These are phyloP conservation scores for Aspergillus leporis DNA, from an alignment of 495 filamentous ascomycete genomes.

Conservation along the genomic window DNA sequence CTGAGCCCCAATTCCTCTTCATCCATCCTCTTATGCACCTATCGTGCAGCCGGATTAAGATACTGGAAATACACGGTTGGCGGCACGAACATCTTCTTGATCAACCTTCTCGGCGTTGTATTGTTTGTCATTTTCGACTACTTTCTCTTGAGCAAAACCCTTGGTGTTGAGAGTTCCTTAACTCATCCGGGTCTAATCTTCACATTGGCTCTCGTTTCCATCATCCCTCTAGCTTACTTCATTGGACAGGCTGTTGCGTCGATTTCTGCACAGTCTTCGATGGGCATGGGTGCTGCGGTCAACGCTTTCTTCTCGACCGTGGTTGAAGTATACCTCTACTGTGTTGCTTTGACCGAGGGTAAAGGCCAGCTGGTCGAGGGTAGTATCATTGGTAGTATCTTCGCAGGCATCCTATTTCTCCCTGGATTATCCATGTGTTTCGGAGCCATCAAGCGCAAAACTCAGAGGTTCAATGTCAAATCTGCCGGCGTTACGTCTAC, in stretches of 20 bases:
- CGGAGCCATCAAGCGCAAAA: constrained; percentile 95
- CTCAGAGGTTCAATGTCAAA: constrained; percentile 96
- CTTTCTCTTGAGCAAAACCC: constrained; percentile 64
- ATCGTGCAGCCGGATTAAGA: constrained; percentile 87
- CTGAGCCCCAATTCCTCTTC: constrained; percentile 67
- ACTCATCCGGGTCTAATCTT: constrained; percentile 86
- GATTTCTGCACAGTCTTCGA: constrained; percentile 97
- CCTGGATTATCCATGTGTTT: constrained; percentile 99
- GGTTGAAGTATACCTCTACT: constrained; percentile 98
- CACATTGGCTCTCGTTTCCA: constrained; percentile 78
- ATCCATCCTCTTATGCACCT: constrained; percentile 93
- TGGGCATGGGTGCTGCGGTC: constrained; percentile 97
- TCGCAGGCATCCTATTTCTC: constrained; percentile 93
- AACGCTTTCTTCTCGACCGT: constrained; percentile 99
- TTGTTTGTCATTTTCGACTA: constrained; percentile 93
- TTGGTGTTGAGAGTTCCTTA: constrained; percentile 68
- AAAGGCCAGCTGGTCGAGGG: constrained; percentile 94
- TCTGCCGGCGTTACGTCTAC: constrained; percentile 97
- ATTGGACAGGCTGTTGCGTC: constrained; percentile 99
- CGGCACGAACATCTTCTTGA: constrained; percentile 97
- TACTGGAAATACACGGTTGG: constrained; percentile 99
- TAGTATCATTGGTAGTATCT: constrained; percentile 95
- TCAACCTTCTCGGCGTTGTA: constrained; percentile 91
- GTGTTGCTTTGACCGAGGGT: constrained; percentile 87
- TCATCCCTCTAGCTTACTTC: constrained; percentile 98